Percentiles rank a stretch among this genome's conserved stretches.
These are phyloP conservation scores for Ogataea degrootiae DNA, from an alignment of 805 yeast genomes.

Conservation along the genomic window DNA sequence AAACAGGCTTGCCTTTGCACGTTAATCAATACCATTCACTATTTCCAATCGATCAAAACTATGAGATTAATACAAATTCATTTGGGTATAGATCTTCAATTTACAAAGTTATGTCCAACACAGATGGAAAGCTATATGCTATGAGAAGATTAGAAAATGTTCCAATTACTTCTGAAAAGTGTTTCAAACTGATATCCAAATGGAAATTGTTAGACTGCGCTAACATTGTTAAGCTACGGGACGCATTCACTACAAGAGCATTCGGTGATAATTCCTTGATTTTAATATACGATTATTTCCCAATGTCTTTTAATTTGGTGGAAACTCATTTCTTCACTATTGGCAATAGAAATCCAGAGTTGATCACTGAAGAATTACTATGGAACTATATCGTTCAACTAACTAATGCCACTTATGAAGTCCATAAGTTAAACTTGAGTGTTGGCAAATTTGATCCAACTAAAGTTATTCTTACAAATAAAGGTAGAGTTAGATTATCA, in stretches of 20 bases:
- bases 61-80: constrained; percentile 32
- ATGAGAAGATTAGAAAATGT: constrained; percentile 69
- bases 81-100: constrained; percentile 57
- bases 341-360: constrained; percentile 37
- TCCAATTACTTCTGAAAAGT: constrained; percentile 49
- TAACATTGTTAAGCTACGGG: constrained; percentile 62
- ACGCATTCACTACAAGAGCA: constrained; percentile 81
- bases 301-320: constrained; percentile 63
- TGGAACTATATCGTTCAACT: constrained; percentile 80
- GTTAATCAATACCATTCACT: constrained; percentile 82
- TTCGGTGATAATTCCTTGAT: constrained; percentile 78
- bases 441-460: constrained; percentile 60
- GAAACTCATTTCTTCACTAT: constrained; percentile 57
- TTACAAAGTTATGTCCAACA: constrained; percentile 76
- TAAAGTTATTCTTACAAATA: constrained; percentile 68
- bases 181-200: constrained; percentile 54
- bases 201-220: constrained; percentile 61
- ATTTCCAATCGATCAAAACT: constrained; percentile 66
- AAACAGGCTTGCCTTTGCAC: constrained; percentile 61
- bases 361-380: constrained; percentile 57
- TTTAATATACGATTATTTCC: constrained; percentile 80
- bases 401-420: constrained; percentile 57
- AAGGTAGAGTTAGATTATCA: constrained; percentile 65
- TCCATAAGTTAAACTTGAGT: constrained; percentile 62
- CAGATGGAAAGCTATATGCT: constrained; percentile 73